A percentile compares a stretch with the other conserved stretches of the same genome.
Conservation (phyloP, 371 early-diverging fungal genomes). For the Syncephalis plumigaleata region DNA sequence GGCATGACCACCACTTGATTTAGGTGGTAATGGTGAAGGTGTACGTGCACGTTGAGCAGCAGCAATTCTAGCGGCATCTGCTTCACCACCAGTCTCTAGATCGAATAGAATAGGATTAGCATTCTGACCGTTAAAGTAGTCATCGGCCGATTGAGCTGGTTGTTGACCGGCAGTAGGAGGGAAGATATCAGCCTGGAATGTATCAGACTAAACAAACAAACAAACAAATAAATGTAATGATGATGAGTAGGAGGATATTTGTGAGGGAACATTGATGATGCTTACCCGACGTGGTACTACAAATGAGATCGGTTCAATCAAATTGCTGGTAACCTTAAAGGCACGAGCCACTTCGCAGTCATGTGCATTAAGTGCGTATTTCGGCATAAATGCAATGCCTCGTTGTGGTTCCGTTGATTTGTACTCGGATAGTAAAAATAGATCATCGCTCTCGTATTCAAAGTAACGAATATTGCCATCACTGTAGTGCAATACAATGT, state of each 20-base stretch:
- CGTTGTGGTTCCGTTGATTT: slow-evolving; percentile 85
- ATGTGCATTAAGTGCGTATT: slow-evolving; percentile 69
- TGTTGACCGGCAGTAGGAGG: slow-evolving; percentile 72
- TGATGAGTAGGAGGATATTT: too few relatives aligned
- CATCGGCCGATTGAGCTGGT: slow-evolving; percentile 73
- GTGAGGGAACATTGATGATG: slow-evolving; percentile 3
- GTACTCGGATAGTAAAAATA: slow-evolving; percentile 70
- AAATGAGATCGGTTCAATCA: slow-evolving; percentile 92
- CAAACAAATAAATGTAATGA: neutral
- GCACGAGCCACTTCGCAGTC: slow-evolving; percentile 86
- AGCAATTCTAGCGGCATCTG: too few relatives aligned
- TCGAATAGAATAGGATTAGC: slow-evolving; percentile 59
- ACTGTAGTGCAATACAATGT: too few relatives aligned
- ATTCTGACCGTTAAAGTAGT: slow-evolving; percentile 76
- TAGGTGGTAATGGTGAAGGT: too few relatives aligned
- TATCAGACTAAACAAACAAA: slow-evolving; percentile 47
- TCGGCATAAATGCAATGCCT: slow-evolving; percentile 87
- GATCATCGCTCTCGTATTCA: slow-evolving; percentile 75
- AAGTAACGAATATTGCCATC: slow-evolving; percentile 97
- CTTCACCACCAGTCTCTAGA: slow-evolving; percentile 47
- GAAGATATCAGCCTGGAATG: slow-evolving; percentile 93
- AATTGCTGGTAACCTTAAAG: slow-evolving; percentile 70
- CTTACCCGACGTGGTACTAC: slow-evolving; percentile 88
- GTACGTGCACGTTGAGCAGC: too few relatives aligned
- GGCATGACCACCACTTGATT: too few relatives aligned